Percentiles rank a stretch among this genome's conserved stretches.
Conservation (phyloP, 2,329 filamentous ascomycete species). For the Orbilia ellipsospora region DNA sequence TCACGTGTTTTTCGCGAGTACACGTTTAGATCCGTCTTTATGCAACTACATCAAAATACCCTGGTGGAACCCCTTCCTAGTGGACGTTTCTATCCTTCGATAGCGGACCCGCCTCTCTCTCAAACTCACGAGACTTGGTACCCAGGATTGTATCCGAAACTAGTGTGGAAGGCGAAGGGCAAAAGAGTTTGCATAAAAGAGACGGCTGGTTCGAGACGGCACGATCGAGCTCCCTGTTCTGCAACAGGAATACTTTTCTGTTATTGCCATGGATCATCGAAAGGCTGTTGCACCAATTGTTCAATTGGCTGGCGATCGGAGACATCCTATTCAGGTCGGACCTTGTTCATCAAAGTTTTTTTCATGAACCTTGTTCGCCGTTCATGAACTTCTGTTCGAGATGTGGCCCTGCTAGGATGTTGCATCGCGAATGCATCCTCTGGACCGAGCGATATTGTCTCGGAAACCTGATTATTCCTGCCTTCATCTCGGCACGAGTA, state of each 20-base stretch:
- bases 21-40: slow-evolving; percentile 52
- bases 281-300: slow-evolving; percentile 53
- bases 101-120: slow-evolving; percentile 50
- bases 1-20: slow-evolving; percentile 54
- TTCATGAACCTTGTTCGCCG: slow-evolving; percentile 54
- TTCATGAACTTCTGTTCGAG: slow-evolving; percentile 48
- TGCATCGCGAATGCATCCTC: slow-evolving; percentile 49
- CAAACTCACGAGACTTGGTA: slow-evolving; percentile 54
- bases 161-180: slow-evolving; percentile 53
- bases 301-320: slow-evolving; percentile 55
- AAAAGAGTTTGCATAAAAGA: slow-evolving; percentile 50
- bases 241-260: slow-evolving; percentile 51
- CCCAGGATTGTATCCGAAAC: slow-evolving; percentile 55
- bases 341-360: slow-evolving; percentile 54
- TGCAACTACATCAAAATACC: slow-evolving; percentile 49
- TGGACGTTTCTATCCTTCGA: slow-evolving; percentile 52
- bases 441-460: slow-evolving; percentile 55
- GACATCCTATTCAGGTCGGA: slow-evolving; percentile 42
- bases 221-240: slow-evolving; percentile 54
- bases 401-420: slow-evolving; percentile 50
- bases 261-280: slow-evolving; percentile 55
- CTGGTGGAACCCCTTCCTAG: slow-evolving; percentile 51
- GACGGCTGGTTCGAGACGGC: slow-evolving; percentile 50
- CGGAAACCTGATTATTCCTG: slow-evolving; percentile 53
- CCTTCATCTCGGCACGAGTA: slow-evolving; percentile 53